Percentiles rank a stretch among this genome's conserved stretches.
Evolutionary conservation across 2,329 filamentous ascomycete species (phyloP).

Genomic region (Apiospora pterosperma): DNA sequence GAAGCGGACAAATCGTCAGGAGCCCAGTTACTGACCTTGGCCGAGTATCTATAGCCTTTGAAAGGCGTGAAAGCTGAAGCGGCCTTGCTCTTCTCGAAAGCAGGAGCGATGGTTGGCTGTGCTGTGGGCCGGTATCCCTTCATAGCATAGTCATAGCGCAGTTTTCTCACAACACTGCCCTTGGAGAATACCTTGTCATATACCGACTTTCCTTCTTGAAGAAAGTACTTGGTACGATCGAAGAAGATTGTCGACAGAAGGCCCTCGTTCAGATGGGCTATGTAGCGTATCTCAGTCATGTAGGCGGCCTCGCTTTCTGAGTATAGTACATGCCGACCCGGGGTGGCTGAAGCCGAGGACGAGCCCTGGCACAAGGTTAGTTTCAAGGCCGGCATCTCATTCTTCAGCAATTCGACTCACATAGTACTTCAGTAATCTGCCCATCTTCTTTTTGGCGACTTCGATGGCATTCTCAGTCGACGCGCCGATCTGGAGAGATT

Average conservation of each 20-base stretch:
- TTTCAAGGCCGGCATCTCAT: background rate
- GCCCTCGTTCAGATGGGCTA: constrained; percentile 3
- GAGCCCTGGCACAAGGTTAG: background rate
- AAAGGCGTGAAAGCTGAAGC: background rate
- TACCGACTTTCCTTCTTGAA: background rate
- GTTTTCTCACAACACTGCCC: constrained; percentile 3
- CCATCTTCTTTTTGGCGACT: constrained; percentile 3
- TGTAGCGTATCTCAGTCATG: constrained; percentile 7
- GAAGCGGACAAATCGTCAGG: background rate
- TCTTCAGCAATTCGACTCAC: background rate
- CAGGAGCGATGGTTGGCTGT: background rate
- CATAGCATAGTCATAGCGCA: background rate
- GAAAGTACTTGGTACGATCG: background rate
- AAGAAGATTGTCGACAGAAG: constrained; percentile 2
- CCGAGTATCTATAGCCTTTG: background rate
- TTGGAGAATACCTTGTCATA: constrained; percentile 6
- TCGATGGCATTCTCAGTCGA: background rate
- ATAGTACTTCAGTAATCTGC: constrained; percentile 6
- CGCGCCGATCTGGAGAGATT: constrained; percentile 7
- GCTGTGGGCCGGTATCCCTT: background rate
- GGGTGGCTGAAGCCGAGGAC: background rate
- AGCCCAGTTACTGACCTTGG: background rate
- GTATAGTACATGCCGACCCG: constrained; percentile 4
- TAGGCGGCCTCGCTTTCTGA: background rate
- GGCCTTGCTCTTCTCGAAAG: background rate